Evolutionary conservation across 2,329 filamentous ascomycete genomes (phyloP), one percentile per base, ranked within the genome.

Genomic region (Saccharata proteae): DNA sequence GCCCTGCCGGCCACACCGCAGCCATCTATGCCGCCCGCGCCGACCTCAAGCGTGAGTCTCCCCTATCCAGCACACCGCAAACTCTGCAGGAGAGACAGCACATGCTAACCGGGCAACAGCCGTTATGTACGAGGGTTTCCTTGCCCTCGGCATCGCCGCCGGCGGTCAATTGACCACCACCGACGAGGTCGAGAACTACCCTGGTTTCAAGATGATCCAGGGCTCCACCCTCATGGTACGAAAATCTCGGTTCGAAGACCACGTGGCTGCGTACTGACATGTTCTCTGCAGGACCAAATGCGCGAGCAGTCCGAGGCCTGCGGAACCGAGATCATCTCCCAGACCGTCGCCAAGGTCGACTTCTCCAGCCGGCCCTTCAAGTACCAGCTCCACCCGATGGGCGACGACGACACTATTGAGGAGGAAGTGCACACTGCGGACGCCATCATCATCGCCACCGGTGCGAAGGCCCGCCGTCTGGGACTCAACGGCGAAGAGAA

Each of bases 151-250:
- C 51, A 93, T 92, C 48, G 90, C 90, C 5, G 84, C 90, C 26
- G 90, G 90, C 45, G 90, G 90, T 36, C 90, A 98, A 69, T 71
- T 98, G 45, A 98, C 92, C 34, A 98, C 92, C 16, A 98, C 90
- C 34, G 96, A 93, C 49, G 92, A 98, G 45, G 77, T 98, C 38
- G 90, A 98, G 68, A 98, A 98, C 71, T 98, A 80, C 62, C 90
- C 90, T 16, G 90, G 90, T 28, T 98, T 96, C 65, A 80, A 82
- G 49, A 73, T 82, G 47, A 85, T 98, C 55, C 80, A 84, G 61
- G 90, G 90, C 43, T 62, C 71, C 35, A 79, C 84, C 51, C 67
- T 98, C 43, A 98, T 98, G 90, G 71, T 74, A 43, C 17, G 28
- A 22, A 16, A 23, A 30, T 38, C 22, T 19, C 28, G 11, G 2